Conservation (phyloP, 768 basidiomycete genomes). For the Kondoa subrosea region DNA sequence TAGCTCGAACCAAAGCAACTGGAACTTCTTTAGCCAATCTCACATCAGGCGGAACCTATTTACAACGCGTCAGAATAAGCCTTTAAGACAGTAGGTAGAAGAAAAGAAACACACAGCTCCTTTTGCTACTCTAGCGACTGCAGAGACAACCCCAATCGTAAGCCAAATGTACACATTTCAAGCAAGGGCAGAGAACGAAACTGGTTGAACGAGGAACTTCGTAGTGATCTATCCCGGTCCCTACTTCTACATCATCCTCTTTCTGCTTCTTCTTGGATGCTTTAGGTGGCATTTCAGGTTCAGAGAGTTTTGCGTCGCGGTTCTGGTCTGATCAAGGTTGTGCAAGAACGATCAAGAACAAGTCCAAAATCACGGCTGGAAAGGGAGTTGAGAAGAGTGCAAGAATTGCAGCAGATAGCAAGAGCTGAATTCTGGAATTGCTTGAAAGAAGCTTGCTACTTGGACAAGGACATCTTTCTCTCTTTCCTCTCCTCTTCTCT, state of each 20-base stretch:
- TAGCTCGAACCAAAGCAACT: conserved; percentile 63
- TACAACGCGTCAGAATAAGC: neutral
- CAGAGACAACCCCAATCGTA: neutral
- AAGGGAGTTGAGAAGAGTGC: no score
- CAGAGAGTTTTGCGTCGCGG: neutral
- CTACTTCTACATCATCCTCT: neutral
- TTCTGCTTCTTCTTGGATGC: neutral
- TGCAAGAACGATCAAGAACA: no score
- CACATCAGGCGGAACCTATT: conserved; percentile 60
- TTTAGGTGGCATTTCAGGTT: conserved; percentile 6
- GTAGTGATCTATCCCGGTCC: neutral
- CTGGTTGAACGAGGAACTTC: neutral
- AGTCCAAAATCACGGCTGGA: no score
- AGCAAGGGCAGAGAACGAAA: neutral
- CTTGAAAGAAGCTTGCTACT: no score
- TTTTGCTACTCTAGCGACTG: conserved; percentile 1
- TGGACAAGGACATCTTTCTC: no score
- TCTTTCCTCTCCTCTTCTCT: no score
- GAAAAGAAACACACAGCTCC: neutral
- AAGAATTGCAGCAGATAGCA: no score
- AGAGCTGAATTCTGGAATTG: no score
- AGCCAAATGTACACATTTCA: neutral
- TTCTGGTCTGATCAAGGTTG: no score
- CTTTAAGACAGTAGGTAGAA: neutral
- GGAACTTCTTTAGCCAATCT: conserved; percentile 84